Base-by-base conservation (phyloP, 257 asterid species). In the Galeopsis tetrahit region DNA sequence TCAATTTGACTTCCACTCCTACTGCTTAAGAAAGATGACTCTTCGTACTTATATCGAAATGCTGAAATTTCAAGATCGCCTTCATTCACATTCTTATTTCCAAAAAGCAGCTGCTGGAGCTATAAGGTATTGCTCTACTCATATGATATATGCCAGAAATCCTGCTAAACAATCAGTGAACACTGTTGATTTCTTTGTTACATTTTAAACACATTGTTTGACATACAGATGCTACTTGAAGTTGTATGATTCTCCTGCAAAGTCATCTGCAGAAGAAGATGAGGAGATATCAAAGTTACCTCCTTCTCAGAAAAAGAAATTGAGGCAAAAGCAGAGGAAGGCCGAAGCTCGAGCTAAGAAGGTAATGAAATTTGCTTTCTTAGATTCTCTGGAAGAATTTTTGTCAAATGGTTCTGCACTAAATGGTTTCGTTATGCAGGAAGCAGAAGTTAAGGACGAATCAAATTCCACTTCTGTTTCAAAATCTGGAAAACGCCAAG, bases 331-430 rank as follows among this genome's bases (percentile, higher is more conserved):
- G 76, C 95, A 88, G 81, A 88, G 93, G 85, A 95, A 92, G 81
- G 98, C 99, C 40, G 98, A 92, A 84, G 98, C 97, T 56, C 90
- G 95, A 70, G 98, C 99, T 73, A 95, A 95, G 84, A 92, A 92
- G 80, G 98, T 92, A 86, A 75, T 35, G 6, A n/a, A 38, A 10
- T 66, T 56, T 69, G 63, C 77, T 48, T 32, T 59, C 49, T 69
- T 44, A 42, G 74, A 46, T 77, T 67, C 63, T 68, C 56, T 60
- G 28, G 32, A 58, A 70, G 21, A 69, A 63, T 58, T 63, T 63
- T 58, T 63, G 63, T 68, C 31, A 48, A 62, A 6, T 75, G 44
- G 34, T 56, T 71, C 7, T 46, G 17, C 43, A 1, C 61, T 62
- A 65, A 76, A 38, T 72, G 72, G 70, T 52, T 56, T 10, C 74